Percentiles rank a stretch among this genome's conserved stretches.
Evolutionary conservation across 192 early-diverging fungal genomes (phyloP).

Genomic region (Linnemannia hyalina): DNA sequence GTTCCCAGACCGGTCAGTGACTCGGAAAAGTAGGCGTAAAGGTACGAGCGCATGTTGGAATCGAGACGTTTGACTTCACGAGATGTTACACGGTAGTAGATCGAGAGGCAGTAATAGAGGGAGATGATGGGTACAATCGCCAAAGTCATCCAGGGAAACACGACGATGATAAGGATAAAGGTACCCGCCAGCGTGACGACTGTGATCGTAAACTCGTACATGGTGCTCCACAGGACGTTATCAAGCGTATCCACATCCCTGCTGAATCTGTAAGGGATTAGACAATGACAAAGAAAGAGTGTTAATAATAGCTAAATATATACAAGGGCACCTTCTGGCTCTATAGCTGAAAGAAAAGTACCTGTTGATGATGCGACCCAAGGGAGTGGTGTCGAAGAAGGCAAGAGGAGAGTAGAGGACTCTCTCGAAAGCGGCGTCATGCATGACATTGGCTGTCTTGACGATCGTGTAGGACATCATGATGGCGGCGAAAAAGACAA

Average conservation of each 20-base stretch:
- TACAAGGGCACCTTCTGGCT: constrained; percentile 58
- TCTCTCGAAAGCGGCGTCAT: constrained; percentile 73
- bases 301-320: constrained; percentile 45
- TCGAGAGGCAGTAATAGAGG: constrained; percentile 80
- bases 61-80: constrained; percentile 93
- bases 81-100: constrained; percentile 80
- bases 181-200: constrained; percentile 49
- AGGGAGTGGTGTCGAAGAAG: constrained; percentile 91
- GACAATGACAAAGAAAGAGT: neutral
- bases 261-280: constrained; percentile 73
- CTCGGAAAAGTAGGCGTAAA: constrained; percentile 87
- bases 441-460: constrained; percentile 71
- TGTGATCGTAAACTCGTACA: constrained; percentile 51
- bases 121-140: constrained; percentile 79
- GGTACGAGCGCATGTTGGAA: constrained; percentile 83
- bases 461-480: constrained; percentile 58
- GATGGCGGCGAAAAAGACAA: constrained; percentile 34
- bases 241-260: constrained; percentile 78
- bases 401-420: constrained; percentile 74
- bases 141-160: constrained; percentile 72
- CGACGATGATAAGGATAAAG: constrained; percentile 67
- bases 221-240: constrained; percentile 60
- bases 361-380: constrained; percentile 90
- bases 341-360: constrained; percentile 76
- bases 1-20: constrained; percentile 83